A percentile compares a stretch with the other conserved stretches of the same genome.
Evolutionary conservation across 2,329 filamentous ascomycete species (phyloP).

Genomic region (Xylariaceae sp.): DNA sequence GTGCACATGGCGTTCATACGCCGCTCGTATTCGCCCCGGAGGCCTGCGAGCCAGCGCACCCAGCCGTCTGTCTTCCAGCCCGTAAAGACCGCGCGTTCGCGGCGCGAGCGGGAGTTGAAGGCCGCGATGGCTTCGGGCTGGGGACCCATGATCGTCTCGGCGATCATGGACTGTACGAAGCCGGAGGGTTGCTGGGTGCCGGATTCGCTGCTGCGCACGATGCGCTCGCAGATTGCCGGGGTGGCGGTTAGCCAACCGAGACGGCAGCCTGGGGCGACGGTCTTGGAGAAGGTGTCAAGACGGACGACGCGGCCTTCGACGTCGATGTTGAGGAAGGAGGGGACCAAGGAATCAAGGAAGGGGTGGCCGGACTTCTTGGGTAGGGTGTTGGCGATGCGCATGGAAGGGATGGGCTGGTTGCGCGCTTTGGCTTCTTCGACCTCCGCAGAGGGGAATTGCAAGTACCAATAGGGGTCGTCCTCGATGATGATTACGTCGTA

Average conservation of each 20-base stretch:
- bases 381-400: conserved; percentile 30
- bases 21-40: conserved; percentile 77
- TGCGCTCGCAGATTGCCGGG: conserved; percentile 68
- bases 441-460: conserved; percentile 75
- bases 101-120: conserved; percentile 41
- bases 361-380: conserved; percentile 56
- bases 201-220: conserved; percentile 68
- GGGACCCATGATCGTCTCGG: conserved; percentile 69
- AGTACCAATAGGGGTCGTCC: conserved; percentile 93
- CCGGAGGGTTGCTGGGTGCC: conserved; percentile 81
- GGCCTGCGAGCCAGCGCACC: conserved; percentile 84
- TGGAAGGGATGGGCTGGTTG: conserved; percentile 31
- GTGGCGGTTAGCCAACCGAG: conserved; percentile 88
- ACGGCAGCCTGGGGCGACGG: conserved; percentile 81
- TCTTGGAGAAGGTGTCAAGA: conserved; percentile 92
- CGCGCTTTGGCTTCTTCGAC: conserved; percentile 46
- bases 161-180: conserved; percentile 80
- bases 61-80: conserved; percentile 80
- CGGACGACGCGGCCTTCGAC: conserved; percentile 81
- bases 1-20: conserved; percentile 77
- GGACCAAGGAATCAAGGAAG: conserved; percentile 78
- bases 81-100: conserved; percentile 43
- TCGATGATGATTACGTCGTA: conserved; percentile 90
- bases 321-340: conserved; percentile 77
- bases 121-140: conserved; percentile 45